These are phyloP conservation scores for Aurantiochytrium sp. DNA, from an alignment of 108 stramenopile species.

Conservation along the genomic window DNA sequence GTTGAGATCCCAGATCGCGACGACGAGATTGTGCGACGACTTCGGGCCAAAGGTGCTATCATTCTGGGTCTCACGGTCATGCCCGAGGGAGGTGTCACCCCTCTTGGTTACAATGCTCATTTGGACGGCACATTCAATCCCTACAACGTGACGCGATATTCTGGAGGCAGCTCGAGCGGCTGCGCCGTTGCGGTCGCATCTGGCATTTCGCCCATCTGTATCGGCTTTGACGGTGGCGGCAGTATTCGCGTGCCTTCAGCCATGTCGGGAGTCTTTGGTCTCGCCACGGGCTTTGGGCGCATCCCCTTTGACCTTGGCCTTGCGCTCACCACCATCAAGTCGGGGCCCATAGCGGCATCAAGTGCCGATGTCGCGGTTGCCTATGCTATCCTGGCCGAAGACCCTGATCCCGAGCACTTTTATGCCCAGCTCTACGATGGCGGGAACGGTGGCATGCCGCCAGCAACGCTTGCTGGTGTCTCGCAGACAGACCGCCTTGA, in stretches of 20 bases:
- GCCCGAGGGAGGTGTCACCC: conserved; percentile 54
- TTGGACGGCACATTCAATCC: conserved; percentile 43
- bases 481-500: neutral
- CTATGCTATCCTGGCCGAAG: conserved; percentile 40
- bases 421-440: conserved; percentile 30
- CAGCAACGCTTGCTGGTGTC: neutral
- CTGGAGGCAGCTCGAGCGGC: conserved; percentile 58
- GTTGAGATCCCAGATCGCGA: conserved; percentile 15
- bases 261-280: conserved; percentile 53
- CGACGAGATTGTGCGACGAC: conserved; percentile 31
- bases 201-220: conserved; percentile 53
- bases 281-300: conserved; percentile 45
- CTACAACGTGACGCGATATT: conserved; percentile 40
- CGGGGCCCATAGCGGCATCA: conserved; percentile 39
- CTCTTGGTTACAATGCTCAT: conserved; percentile 40
- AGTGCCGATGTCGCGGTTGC: conserved; percentile 35
- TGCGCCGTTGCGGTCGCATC: conserved; percentile 56
- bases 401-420: conserved; percentile 3
- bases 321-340: conserved; percentile 26
- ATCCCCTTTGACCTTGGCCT: conserved; percentile 23
- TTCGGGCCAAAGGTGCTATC: conserved; percentile 43
- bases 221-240: conserved; percentile 65
- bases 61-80: conserved; percentile 48
- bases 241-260: conserved; percentile 57
- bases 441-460: neutral